Base-by-base conservation (phyloP, 768 basidiomycete species). In the Amanita inopinata region DNA sequence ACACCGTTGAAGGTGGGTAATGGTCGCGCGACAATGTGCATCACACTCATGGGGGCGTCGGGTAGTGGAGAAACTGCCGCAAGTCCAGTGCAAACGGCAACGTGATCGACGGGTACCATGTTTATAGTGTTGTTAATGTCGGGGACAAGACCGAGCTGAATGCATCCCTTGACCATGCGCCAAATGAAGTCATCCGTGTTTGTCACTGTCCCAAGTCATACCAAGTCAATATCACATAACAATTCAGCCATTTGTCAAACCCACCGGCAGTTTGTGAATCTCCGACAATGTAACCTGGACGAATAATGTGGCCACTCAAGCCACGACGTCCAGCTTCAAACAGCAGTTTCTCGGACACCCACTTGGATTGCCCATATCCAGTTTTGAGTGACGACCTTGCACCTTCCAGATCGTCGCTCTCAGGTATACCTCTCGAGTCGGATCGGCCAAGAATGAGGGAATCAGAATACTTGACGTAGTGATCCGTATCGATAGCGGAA, bases 161-260 rank as follows among this genome's bases (percentile, higher is more conserved):
- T 73, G 56, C 92, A 97, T n/a, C 96, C 96, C 61, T 98, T 98
- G 56, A 96, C 88, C 61, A 99, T 67, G 2, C 96, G 78, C 94
- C 94, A 98, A 43, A 99, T 78, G 63, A 99, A 99, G 59, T 99
- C 96, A 53, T 99, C 94, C 24, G 96, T 98, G 63, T 99, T 99
- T 9, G 94, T 97, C 3, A 97, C 93, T 90, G 50, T 12, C 41
- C 12, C 20, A 35, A 49, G 45, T 41, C 39, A 40, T 48, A 11
- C 38, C 37, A 32, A 40, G 3, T 14, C 4, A 33, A 12, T 15
- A 34, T 33, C 33, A 20, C 49, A 38, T 19, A 34, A 14, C 27
- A 20, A 18, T 25, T n/a, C 0, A 12, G 7, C 27, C 7, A 17
- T 11, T 46, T 34, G 32, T 17, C 24, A 1, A 17, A 54, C 83